These are phyloP conservation scores for Phytophthora tentaculata DNA, from an alignment of 352 stramenopile genomes.

Conservation along the genomic window DNA sequence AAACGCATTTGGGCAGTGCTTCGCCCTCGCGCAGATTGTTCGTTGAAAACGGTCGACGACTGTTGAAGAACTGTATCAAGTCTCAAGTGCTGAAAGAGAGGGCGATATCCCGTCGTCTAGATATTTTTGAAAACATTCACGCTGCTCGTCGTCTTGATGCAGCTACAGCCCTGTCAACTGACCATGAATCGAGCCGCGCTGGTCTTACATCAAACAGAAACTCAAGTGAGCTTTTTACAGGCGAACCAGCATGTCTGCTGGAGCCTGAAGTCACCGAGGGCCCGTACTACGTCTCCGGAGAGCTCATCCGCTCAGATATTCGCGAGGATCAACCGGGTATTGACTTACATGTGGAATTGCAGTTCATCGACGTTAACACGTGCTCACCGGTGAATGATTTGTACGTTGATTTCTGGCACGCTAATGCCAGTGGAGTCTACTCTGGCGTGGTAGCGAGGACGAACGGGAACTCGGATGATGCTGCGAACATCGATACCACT, in stretches of 20 bases:
- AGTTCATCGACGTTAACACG: conserved; percentile 35
- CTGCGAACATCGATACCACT: conserved; percentile 26
- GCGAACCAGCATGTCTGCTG: conserved; percentile 20
- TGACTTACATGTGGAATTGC: conserved; percentile 28
- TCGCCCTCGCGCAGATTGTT: conserved; percentile 12
- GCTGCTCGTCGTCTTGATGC: conserved; percentile 18
- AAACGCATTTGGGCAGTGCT: neutral
- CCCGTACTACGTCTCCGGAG: conserved; percentile 30
- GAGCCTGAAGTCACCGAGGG: conserved; percentile 31
- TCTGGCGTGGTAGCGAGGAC: conserved; percentile 26
- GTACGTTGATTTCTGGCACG: conserved; percentile 31
- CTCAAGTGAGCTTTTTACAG: conserved; percentile 19
- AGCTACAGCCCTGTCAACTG: conserved; percentile 18
- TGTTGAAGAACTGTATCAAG: conserved; percentile 25
- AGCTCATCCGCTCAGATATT: conserved; percentile 31
- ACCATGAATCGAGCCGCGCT: conserved; percentile 27
- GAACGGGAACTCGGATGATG: conserved; percentile 24
- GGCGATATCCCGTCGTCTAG: conserved; percentile 16
- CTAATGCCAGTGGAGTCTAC: conserved; percentile 23
- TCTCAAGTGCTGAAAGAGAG: conserved; percentile 22
- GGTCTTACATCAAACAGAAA: conserved; percentile 15
- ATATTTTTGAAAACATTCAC: conserved; percentile 9
- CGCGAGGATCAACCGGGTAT: conserved; percentile 30
- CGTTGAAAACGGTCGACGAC: conserved; percentile 18
- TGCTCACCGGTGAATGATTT: conserved; percentile 23